A percentile compares a stretch with the other conserved stretches of the same genome.
Conservation (phyloP, 169 alveolate genomes). For the Cryptosporidium xiaoi region DNA sequence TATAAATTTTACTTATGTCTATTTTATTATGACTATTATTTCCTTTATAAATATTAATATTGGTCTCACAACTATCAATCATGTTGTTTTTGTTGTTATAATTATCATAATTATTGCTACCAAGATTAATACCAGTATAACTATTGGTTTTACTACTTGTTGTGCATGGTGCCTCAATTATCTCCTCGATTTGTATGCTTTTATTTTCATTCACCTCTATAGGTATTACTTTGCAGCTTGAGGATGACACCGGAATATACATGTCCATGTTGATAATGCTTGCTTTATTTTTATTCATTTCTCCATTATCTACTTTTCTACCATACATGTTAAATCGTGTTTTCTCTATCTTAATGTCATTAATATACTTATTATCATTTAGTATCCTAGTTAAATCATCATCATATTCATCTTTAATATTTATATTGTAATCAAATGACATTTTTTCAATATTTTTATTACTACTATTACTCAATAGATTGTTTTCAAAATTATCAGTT, state of each 20-base stretch:
- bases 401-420: background rate
- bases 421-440: background rate
- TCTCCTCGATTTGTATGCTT: too few species aligned
- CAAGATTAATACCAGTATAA: too few species aligned
- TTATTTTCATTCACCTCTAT: too few species aligned
- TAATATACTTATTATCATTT: background rate
- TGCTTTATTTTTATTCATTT: constrained; percentile 40
- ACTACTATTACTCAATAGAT: constrained; percentile 74
- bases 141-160: too few species aligned
- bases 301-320: background rate
- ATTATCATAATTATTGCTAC: too few species aligned
- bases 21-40: constrained; percentile 1
- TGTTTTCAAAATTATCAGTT: constrained; percentile 66
- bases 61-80: background rate
- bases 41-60: background rate
- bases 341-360: background rate
- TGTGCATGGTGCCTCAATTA: too few species aligned
- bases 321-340: background rate
- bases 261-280: constrained; percentile 57
- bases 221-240: too few species aligned
- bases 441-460: constrained; percentile 34
- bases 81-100: too few species aligned
- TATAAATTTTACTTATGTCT: too few species aligned
- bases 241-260: constrained; percentile 43
- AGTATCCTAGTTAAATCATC: background rate